Base-by-base conservation (phyloP, 768 basidiomycete genomes). In the Leccinum barrowsii region DNA sequence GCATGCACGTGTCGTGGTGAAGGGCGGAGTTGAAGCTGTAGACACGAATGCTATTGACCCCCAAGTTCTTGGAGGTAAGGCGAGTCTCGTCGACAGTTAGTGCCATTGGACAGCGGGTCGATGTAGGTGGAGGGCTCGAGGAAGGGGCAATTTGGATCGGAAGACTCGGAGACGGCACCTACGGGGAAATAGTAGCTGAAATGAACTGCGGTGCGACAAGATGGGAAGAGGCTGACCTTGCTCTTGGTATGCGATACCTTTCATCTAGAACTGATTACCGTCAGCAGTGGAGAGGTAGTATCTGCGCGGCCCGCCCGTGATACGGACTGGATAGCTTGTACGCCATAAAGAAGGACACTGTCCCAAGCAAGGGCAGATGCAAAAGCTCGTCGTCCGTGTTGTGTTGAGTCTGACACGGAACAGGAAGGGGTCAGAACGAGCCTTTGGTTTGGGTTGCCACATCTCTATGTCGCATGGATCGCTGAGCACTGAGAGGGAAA, bases 1-100 rank as follows among this genome's bases (percentile, higher is more conserved):
- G 72, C 94, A 98, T 96, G 74, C 94, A 98, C 1, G 75, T 74
- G 70, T 94, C 92, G 62, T 98, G 94, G 73, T 96, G 89, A 57
- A 87, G 74, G 34, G 86, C 79, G 0, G 91, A 82, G 69, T 94
- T 82, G 61, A 95, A 92, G 59, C 87, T 90, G 78, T 97, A 97
- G 2, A 87, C 87, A 56, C 93, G 87, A 50, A 97, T 78, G 42
- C 86, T 77, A 68, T 95, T 97, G 68, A 95, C 83, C 12, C 82
- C 82, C 24, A 19, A 96, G 83, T 56, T 88, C 75, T 67, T 86
- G 78, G 47, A 97, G 79, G 71, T 82, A 86, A 1, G 90, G 89
- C 21, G 94, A 65, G 72, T 97, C 94, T 52, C 94, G 85, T 17
- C 78, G 70, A 71, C 94, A 97, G 30, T 81, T 84, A 42, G 78